A percentile compares a stretch with the other conserved stretches of the same genome.
Evolutionary conservation across 2,329 filamentous ascomycete genomes (phyloP).

Genomic region (Juglanconis sp.): DNA sequence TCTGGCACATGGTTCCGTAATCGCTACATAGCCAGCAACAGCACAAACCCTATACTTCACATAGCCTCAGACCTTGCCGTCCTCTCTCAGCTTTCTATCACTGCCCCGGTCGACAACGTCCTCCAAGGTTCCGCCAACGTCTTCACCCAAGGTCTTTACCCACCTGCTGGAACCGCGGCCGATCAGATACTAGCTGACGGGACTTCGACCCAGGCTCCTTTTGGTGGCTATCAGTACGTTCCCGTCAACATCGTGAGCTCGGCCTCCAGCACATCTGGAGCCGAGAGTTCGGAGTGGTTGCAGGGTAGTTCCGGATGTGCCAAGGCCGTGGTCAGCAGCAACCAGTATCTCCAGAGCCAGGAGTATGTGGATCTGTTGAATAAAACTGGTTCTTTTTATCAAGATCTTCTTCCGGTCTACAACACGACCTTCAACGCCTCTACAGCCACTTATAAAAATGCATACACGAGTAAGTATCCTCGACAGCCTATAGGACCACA

Average conservation of each 20-base stretch:
- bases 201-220: constrained; percentile 60
- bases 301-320: constrained; percentile 56
- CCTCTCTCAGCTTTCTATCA: constrained; percentile 67
- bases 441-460: constrained; percentile 55
- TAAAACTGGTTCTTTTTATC: constrained; percentile 59
- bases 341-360: constrained; percentile 48
- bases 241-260: constrained; percentile 62
- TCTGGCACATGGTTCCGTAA: constrained; percentile 73
- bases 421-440: constrained; percentile 46
- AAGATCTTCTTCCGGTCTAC: constrained; percentile 51
- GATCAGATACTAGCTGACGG: constrained; percentile 69
- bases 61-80: constrained; percentile 66
- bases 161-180: constrained; percentile 59
- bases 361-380: constrained; percentile 43
- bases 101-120: constrained; percentile 71
- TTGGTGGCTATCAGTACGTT: constrained; percentile 82
- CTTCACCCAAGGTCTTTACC: constrained; percentile 85
- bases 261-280: constrained; percentile 51
- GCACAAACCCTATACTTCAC: constrained; percentile 59
- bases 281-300: constrained; percentile 56
- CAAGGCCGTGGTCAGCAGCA: constrained; percentile 52
- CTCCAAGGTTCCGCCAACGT: constrained; percentile 75
- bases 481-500: neutral
- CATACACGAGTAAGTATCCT: constrained; percentile 52
- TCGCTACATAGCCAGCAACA: constrained; percentile 66